Conservation (phyloP, 2,329 filamentous ascomycete species). For the Botrytis sinoallii region DNA sequence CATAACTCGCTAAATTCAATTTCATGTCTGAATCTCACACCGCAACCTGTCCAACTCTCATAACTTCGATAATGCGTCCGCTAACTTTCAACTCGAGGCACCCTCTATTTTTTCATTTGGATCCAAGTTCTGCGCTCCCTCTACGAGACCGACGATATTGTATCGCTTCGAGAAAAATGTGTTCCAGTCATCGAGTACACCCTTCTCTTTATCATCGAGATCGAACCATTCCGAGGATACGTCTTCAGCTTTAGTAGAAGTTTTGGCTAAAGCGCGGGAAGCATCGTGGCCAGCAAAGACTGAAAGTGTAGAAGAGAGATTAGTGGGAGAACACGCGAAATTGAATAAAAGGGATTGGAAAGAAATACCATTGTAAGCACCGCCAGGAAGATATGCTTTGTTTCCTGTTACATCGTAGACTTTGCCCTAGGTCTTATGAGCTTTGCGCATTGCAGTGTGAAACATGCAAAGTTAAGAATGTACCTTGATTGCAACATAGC, state of each 20-base stretch:
- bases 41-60: background rate
- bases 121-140: constrained; percentile 16
- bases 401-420: constrained; percentile 95
- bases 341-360: background rate
- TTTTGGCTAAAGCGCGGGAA: constrained; percentile 84
- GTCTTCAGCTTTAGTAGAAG: constrained; percentile 82
- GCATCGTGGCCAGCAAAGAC: constrained; percentile 96
- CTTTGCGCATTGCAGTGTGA: background rate
- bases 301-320: constrained; percentile 40
- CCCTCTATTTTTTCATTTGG: constrained; percentile 10
- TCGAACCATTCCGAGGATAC: constrained; percentile 80
- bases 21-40: background rate
- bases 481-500: constrained; percentile 69
- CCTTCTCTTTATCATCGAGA: constrained; percentile 80
- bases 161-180: constrained; percentile 97
- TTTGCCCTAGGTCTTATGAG: constrained; percentile 60
- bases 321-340: background rate
- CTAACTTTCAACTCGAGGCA: background rate
- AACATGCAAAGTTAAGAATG: background rate
- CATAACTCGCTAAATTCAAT: constrained; percentile 2
- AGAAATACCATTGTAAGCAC: constrained; percentile 75
- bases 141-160: constrained; percentile 68
- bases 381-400: constrained; percentile 76
- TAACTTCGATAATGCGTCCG: background rate
- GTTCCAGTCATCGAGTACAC: constrained; percentile 83